phyloP scores from a whole-genome alignment of 345 rosid species.

The Eucalyptus marginata region DNA sequence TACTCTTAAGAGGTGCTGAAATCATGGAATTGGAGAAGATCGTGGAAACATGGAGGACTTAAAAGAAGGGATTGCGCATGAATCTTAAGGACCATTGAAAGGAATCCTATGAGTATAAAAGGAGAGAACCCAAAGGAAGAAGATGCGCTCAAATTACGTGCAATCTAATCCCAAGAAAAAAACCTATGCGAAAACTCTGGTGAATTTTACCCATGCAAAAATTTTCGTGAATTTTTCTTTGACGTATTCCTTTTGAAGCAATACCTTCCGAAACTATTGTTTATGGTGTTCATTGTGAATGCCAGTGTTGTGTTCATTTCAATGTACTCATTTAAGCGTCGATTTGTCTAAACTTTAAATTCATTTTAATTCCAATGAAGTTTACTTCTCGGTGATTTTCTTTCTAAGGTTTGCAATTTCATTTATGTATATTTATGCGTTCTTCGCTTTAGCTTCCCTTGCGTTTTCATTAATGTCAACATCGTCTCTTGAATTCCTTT shows the following conservation, averaged over 20 bases:
- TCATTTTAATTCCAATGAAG: not conserved
- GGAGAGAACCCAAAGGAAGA: not conserved
- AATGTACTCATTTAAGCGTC: not conserved
- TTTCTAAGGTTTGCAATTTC: not conserved
- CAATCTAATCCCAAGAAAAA: too few species aligned
- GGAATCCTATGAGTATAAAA: not conserved
- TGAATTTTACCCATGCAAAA: not conserved
- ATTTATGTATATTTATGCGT: too few species aligned
- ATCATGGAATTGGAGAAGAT: not conserved
- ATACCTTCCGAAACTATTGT: not conserved
- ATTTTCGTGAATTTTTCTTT: too few species aligned
- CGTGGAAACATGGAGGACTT: not conserved
- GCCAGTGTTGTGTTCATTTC: not conserved
- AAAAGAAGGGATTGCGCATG: not conserved
- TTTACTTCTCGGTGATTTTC: not conserved
- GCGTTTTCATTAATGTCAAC: not conserved
- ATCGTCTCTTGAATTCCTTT: too few species aligned
- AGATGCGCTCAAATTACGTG: not conserved
- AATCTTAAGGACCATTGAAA: not conserved
- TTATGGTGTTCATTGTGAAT: not conserved
- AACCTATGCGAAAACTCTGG: rapidly evolving
- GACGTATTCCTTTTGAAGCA: not conserved
- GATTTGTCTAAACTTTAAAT: not conserved
- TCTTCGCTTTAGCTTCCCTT: not conserved
- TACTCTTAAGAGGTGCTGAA: not conserved